Evolutionary conservation across 2,329 filamentous ascomycete genomes (phyloP).

Genomic region (Colletotrichum spaethianum): DNA sequence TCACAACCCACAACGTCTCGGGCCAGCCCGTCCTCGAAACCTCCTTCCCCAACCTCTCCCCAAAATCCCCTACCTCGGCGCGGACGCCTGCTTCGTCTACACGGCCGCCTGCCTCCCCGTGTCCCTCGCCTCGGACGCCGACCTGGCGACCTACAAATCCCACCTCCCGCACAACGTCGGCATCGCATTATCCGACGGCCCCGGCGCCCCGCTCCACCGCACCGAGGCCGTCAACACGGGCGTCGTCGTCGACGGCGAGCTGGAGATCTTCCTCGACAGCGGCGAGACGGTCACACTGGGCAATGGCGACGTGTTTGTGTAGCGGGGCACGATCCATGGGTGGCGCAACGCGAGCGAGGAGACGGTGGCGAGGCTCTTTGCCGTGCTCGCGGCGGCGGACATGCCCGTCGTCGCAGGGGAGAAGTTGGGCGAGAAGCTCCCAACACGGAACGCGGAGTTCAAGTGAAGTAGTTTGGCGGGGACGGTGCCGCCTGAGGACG

Average conservation of each 20-base stretch:
- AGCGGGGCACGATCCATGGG: conserved; percentile 68
- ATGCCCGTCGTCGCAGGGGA: conserved; percentile 11
- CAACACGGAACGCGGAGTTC: not conserved
- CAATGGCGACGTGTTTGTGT: conserved; percentile 68
- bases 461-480: not conserved
- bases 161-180: conserved; percentile 45
- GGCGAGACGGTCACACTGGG: conserved; percentile 62
- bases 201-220: conserved; percentile 62
- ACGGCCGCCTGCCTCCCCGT: conserved; percentile 45
- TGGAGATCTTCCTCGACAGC: conserved; percentile 67
- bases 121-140: conserved; percentile 40
- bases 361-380: conserved; percentile 59
- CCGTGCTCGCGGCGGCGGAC: conserved; percentile 13
- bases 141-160: conserved; percentile 45
- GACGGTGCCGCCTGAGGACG: not conserved
- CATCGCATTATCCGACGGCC: conserved; percentile 52
- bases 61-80: conserved; percentile 36
- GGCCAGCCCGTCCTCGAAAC: conserved; percentile 53
- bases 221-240: conserved; percentile 69
- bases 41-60: conserved; percentile 41
- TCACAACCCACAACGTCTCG: conserved; percentile 51
- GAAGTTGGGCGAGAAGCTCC: not conserved
- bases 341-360: conserved; percentile 62
- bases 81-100: conserved; percentile 46
- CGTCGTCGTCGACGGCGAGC: conserved; percentile 66